Evolutionary conservation across 768 basidiomycete genomes (phyloP), one percentile per base, ranked within the genome.

Genomic region (Termitomyces sp.): DNA sequence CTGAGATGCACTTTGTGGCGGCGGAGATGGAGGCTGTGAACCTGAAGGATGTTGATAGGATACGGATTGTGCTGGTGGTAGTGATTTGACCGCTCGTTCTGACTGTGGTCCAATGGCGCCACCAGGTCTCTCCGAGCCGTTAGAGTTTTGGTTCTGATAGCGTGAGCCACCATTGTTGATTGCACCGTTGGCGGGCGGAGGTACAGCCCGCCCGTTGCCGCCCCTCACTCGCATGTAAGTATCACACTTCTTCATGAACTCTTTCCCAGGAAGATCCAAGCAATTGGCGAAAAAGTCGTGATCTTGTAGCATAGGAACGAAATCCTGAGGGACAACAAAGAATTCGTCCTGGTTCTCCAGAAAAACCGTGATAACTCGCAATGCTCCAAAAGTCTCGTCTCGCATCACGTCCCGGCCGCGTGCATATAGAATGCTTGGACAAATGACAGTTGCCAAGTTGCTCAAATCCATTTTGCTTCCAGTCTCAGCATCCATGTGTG

Each of bases 401-500:
- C 89, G 85, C 46, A 90, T 85, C 1, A 93, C 88, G 67, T 98
- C 90, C 55, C 86, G 83, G 20, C 89, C 88, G 58, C 89, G 81
- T 42, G 92, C 89, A 71, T 95, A 97, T 41, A 99, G 84, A 62
- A 99, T 98, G 67, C 93, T 98, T n/a, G 97, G 97, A 67, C 91
- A 89, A 65, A 98, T 95, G 73, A 98, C 96, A 9, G 94, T 98
- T 37, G 97, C 94, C 64, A 99, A 81, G 72, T 99, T 99, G 18
- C 81, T 81, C 49, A 98, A 78, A 72, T 99, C 97, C 97, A 99
- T 99, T 77, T 96, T 95, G 75, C 92, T 95, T 44, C 95, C 95
- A 0, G 96, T 98, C 68, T 93, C 92, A 65, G 95, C 93, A 68
- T 98, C 95, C 78, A 95, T 86, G 73, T 99, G 96, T 51, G 97